A percentile compares a stretch with the other conserved stretches of the same genome.
These are phyloP conservation scores for Volvox reticuliferus DNA, from an alignment of 139 green algal species.

Conservation along the genomic window DNA sequence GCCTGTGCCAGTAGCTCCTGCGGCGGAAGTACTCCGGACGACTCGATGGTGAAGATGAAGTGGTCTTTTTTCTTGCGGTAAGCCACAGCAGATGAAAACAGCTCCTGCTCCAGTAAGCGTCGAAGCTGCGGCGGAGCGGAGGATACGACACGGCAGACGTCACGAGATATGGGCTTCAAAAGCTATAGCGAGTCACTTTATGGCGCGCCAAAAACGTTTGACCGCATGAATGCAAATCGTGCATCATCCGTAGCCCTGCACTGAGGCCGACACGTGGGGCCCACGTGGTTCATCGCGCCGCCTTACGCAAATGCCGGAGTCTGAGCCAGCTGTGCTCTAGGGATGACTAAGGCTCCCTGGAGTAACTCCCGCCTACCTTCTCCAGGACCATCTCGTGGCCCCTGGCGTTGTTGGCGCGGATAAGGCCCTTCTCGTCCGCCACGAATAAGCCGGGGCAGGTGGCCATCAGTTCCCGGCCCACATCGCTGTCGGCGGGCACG, in stretches of 20 bases:
- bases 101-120: constrained; percentile 68
- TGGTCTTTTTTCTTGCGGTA: constrained; percentile 93
- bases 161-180: too few species aligned
- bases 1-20: constrained; percentile 82
- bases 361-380: constrained; percentile 35
- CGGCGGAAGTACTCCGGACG: constrained; percentile 81
- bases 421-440: background rate
- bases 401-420: constrained; percentile 19
- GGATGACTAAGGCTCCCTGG: too few species aligned
- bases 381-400: constrained; percentile 55
- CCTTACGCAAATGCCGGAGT: too few species aligned
- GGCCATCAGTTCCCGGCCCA: constrained; percentile 45
- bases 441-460: constrained; percentile 52
- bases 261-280: too few species aligned
- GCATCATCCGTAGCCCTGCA: too few species aligned
- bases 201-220: too few species aligned
- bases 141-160: too few species aligned
- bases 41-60: constrained; percentile 99
- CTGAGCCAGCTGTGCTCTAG: too few species aligned
- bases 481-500: constrained; percentile 21
- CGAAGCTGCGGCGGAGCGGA: constrained; percentile 55
- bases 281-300: too few species aligned
- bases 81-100: constrained; percentile 72
- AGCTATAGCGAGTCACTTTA: too few species aligned
- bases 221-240: too few species aligned